These are phyloP conservation scores for Leavenworthia alabamica DNA, from an alignment of 345 rosid species.

Conservation along the genomic window DNA sequence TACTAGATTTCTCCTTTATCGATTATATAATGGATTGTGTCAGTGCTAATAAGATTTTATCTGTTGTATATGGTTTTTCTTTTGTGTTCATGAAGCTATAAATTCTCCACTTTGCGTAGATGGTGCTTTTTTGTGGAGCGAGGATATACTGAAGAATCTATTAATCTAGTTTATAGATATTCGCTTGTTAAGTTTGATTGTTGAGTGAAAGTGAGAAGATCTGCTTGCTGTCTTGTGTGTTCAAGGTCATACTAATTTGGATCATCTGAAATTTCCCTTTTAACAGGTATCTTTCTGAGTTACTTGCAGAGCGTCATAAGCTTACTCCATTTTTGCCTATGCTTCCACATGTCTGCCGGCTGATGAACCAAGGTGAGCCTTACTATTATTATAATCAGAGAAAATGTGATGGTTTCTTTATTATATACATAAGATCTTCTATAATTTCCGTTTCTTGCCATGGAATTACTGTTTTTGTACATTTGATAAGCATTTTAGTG, in stretches of 20 bases:
- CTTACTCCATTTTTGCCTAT: too few species aligned
- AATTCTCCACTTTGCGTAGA: neutral
- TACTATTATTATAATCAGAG: neutral
- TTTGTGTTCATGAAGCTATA: conserved; percentile 6
- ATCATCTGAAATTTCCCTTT: neutral
- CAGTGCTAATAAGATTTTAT: neutral
- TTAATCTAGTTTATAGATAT: neutral
- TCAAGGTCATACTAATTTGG: conserved; percentile 9
- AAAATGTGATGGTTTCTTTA: conserved; percentile 1
- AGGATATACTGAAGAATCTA: too few species aligned
- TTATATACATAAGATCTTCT: neutral
- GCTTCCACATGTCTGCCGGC: conserved; percentile 57
- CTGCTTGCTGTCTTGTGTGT: too few species aligned
- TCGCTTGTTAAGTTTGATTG: neutral
- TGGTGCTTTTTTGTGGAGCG: conserved; percentile 4
- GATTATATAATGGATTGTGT: neutral
- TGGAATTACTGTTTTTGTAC: neutral
- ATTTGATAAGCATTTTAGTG: neutral
- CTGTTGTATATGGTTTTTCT: neutral
- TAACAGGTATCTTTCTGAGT: conserved; percentile 71
- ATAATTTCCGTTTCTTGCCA: neutral
- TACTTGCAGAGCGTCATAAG: conserved; percentile 75
- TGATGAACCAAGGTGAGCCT: conserved; percentile 81
- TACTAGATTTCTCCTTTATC: neutral
- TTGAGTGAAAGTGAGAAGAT: neutral